These are phyloP conservation scores for Talaromyces sp. DNA, from an alignment of 2,329 filamentous ascomycete species.

Conservation along the genomic window DNA sequence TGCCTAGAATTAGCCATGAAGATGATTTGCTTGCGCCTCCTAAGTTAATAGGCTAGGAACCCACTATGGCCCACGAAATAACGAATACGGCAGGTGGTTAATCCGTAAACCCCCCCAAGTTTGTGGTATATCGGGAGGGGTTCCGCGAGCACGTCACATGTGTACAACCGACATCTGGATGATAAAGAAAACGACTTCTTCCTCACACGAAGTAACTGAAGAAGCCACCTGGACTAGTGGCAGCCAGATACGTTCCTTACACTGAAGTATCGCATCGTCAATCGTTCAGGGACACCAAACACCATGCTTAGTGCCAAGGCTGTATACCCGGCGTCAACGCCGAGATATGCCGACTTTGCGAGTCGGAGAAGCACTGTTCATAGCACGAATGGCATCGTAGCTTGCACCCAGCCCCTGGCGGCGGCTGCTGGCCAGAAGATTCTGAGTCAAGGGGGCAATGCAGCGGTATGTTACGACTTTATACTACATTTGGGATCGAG, in stretches of 20 bases:
- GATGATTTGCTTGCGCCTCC: background rate
- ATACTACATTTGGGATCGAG: background rate
- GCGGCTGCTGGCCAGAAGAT: conserved; percentile 82
- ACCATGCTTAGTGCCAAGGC: conserved; percentile 33
- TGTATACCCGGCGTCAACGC: conserved; percentile 46
- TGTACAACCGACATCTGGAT: background rate
- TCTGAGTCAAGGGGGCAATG: conserved; percentile 85
- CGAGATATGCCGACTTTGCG: conserved; percentile 45
- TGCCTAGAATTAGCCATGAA: background rate
- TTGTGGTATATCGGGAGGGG: background rate
- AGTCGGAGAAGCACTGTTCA: conserved; percentile 90
- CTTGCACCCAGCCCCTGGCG: conserved; percentile 85
- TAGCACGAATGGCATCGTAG: conserved; percentile 85
- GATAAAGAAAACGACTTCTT: background rate
- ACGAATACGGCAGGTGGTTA: conserved; percentile 6
- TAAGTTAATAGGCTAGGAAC: background rate
- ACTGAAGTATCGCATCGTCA: background rate
- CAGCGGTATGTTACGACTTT: conserved; percentile 63
- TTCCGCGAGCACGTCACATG: conserved; percentile 2
- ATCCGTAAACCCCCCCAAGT: background rate
- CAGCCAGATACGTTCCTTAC: background rate
- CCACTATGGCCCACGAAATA: background rate
- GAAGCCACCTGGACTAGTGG: background rate
- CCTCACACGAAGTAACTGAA: background rate
- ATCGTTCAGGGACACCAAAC: background rate